Percentiles rank a stretch among this genome's conserved stretches.
Evolutionary conservation across 371 early-diverging fungal species (phyloP).

Genomic region (Rhizomucor miehei): DNA sequence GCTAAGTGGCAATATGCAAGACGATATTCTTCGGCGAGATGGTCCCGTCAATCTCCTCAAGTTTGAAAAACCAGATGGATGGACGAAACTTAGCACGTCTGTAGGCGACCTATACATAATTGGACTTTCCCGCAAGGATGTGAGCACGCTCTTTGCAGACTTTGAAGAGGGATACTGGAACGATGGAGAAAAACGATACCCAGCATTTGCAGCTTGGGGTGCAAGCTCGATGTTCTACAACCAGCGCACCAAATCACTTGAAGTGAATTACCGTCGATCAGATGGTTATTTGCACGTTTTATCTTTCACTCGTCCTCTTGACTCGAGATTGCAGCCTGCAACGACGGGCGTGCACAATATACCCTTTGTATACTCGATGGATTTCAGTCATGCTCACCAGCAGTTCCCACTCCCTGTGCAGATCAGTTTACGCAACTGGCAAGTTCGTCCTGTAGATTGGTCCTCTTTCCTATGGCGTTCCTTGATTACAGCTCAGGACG

Average conservation of each 20-base stretch:
- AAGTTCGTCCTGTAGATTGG: slow-evolving; percentile 30
- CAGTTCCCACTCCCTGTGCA: slow-evolving; percentile 17
- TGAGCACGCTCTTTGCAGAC: slow-evolving; percentile 54
- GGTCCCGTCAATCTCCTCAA: slow-evolving; percentile 41
- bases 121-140: slow-evolving; percentile 37
- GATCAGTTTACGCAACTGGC: slow-evolving; percentile 25
- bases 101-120: slow-evolving; percentile 42
- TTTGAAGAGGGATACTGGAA: slow-evolving; percentile 59
- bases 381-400: slow-evolving; percentile 17
- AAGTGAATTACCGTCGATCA: slow-evolving; percentile 27
- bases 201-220: slow-evolving; percentile 48
- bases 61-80: slow-evolving; percentile 49
- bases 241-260: slow-evolving; percentile 13
- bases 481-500: slow-evolving; percentile 15
- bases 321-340: slow-evolving; percentile 8
- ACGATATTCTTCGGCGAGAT: slow-evolving; percentile 27
- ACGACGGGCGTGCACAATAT: slow-evolving; percentile 15
- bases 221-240: slow-evolving; percentile 42
- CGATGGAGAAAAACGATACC: slow-evolving; percentile 20
- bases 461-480: slow-evolving; percentile 40
- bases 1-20: slow-evolving; percentile 40
- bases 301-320: slow-evolving; percentile 20
- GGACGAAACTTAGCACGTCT: slow-evolving; percentile 38
- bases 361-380: slow-evolving; percentile 19
- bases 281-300: slow-evolving; percentile 25